Evolutionary conservation across 352 stramenopile species (phyloP), one percentile per base, ranked within the genome.

Genomic region (Aphanomyces astaci): DNA sequence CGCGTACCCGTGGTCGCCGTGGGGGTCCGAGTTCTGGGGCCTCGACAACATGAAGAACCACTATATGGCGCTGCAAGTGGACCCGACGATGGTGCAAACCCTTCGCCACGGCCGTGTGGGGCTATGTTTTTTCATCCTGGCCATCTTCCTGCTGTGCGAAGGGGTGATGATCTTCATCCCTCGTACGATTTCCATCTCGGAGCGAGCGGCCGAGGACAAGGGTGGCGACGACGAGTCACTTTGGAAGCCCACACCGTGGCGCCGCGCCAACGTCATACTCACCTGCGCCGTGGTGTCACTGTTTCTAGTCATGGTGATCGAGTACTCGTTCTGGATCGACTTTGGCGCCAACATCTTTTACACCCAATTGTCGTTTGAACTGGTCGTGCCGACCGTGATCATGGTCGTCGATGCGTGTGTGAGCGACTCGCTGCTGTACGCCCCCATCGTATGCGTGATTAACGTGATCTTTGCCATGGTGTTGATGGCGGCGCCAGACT

Each of bases 301-400:
- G 4, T 97, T 98, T 31, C 81, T 98, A 40, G 87, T 96, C 7
- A 73, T 98, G 5, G 87, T 98, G 74, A 78, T 98, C 17, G 96
- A 99, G 74, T 96, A 98, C 53, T 98, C 92, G 17, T 98, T 98
- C 70, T 99, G 95, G 96, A 81, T 79, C 46, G 80, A 87, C 10
- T 99, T 98, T 71, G 94, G 93, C 15, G 76, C 84, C 55, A 97
- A 98, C 75, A 96, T 98, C 72, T 99, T 97, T 79, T 97, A 97
- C 71, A 90, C 98, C 9, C 97, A 98, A 53, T 80, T 99, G 55
- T 78, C 86, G 9, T 89, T 96, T 55, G 96, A 98, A 65, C 72
- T 98, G 15, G 63, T 98, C 15, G 94, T 90, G 49, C 80, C 79
- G 10, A 72, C 94, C 11, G 73, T 98, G 60, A 90, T 96, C 68